These are phyloP conservation scores for Sporisorium iseilematis-ciliati DNA, from an alignment of 1,284 basidiomycete genomes.

Conservation along the genomic window DNA sequence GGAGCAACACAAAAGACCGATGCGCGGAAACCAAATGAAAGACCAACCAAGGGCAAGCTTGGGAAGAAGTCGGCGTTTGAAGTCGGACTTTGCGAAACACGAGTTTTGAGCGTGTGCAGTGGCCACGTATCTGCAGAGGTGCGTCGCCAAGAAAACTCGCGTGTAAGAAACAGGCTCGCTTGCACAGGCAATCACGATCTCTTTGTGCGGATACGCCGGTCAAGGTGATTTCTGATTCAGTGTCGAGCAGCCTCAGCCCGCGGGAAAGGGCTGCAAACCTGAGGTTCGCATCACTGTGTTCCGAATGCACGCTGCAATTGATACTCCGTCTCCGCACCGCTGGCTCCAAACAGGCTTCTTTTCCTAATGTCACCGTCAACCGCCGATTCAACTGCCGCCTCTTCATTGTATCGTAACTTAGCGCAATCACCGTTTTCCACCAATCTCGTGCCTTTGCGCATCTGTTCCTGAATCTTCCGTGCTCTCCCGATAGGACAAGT, in stretches of 20 bases:
- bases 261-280: neutral
- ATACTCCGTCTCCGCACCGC: slow-evolving; percentile 19
- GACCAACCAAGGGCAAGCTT: too few species aligned
- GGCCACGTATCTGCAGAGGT: too few species aligned
- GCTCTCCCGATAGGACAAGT: too few species aligned
- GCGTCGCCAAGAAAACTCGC: neutral
- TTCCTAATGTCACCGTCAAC: slow-evolving; percentile 6
- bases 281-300: slow-evolving; percentile 34
- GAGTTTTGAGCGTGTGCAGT: too few species aligned
- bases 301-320: slow-evolving; percentile 17
- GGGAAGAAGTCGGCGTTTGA: too few species aligned
- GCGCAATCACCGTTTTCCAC: too few species aligned
- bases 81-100: neutral
- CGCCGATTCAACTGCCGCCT: slow-evolving; percentile 31
- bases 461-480: too few species aligned
- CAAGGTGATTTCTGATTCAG: neutral
- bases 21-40: too few species aligned
- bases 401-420: too few species aligned
- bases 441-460: too few species aligned
- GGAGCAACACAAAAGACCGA: too few species aligned
- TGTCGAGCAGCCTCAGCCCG: too few species aligned
- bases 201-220: neutral
- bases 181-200: neutral
- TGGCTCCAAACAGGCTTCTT: slow-evolving; percentile 3
- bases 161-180: neutral